A percentile compares a stretch with the other conserved stretches of the same genome.
Conservation (phyloP, 306 rosid genomes). For the Rosa chinensis region DNA sequence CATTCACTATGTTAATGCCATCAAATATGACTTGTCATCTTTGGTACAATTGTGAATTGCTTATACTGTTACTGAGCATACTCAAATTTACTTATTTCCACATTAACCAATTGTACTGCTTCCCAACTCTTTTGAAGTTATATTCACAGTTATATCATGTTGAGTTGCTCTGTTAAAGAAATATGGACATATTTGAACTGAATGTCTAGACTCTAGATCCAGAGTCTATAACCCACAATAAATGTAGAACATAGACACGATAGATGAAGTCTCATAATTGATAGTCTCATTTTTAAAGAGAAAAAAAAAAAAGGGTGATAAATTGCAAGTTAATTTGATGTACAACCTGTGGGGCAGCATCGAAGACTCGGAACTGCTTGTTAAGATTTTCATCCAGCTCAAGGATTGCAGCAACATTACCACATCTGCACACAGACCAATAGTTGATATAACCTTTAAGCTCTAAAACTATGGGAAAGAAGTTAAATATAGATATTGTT, state of each 20-base stretch:
- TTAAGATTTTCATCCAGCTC: slow-evolving; percentile 89
- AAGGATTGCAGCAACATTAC: slow-evolving; percentile 96
- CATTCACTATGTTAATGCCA: not conserved
- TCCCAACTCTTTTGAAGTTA: not conserved
- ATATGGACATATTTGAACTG: not conserved
- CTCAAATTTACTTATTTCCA: not conserved
- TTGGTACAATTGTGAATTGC: not conserved
- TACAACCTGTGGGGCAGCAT: slow-evolving; percentile 97
- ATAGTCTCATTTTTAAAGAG: not conserved
- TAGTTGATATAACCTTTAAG: slow-evolving; percentile 27
- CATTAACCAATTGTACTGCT: not conserved
- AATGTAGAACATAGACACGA: slow-evolving; percentile 9
- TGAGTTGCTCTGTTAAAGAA: not conserved
- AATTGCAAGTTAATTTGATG: slow-evolving; percentile 20
- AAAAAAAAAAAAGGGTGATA: not conserved
- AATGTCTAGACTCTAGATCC: not conserved
- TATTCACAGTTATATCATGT: not conserved
- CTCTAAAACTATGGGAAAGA: slow-evolving; percentile 9
- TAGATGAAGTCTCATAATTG: slow-evolving; percentile 4
- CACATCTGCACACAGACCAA: slow-evolving; percentile 66
- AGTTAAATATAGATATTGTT: slow-evolving; percentile 12
- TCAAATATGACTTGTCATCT: not conserved
- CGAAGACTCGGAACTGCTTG: slow-evolving; percentile 87
- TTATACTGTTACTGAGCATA: not conserved
- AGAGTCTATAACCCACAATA: not conserved